These are phyloP conservation scores for Rubroboletus satanas DNA, from an alignment of 768 basidiomycete genomes.

Conservation along the genomic window DNA sequence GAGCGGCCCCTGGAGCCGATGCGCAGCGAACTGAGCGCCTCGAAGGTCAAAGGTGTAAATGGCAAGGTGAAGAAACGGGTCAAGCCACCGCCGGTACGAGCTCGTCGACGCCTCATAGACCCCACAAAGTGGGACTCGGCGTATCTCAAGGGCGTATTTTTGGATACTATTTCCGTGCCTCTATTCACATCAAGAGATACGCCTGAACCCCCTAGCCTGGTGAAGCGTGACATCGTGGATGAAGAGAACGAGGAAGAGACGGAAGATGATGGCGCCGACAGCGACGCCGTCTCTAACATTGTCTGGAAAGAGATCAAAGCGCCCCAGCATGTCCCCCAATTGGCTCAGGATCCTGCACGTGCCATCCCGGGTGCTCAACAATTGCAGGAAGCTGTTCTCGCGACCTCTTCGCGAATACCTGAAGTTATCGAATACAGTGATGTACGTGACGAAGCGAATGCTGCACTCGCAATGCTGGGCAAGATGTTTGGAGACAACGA, in stretches of 20 bases:
- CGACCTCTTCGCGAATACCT: background rate
- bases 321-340: background rate
- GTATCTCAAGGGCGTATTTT: constrained; percentile 65
- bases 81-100: constrained; percentile 52
- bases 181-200: background rate
- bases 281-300: background rate
- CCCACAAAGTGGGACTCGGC: constrained; percentile 66
- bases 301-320: background rate
- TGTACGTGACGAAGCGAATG: constrained; percentile 13
- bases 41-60: constrained; percentile 10
- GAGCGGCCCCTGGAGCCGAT: constrained; percentile 47
- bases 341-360: background rate
- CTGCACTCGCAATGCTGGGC: constrained; percentile 37
- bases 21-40: background rate
- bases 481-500: constrained; percentile 51
- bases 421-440: background rate
- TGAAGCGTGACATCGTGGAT: background rate
- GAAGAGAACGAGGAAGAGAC: background rate
- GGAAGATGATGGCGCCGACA: background rate
- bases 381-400: background rate
- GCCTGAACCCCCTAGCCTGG: background rate
- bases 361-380: background rate
- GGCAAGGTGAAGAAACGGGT: constrained; percentile 41
- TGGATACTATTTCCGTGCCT: constrained; percentile 38
- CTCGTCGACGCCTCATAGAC: constrained; percentile 65